Evolutionary conservation across 805 yeast species (phyloP), one percentile per base, ranked within the genome.

Genomic region (Candida pseudofarinosa): DNA sequence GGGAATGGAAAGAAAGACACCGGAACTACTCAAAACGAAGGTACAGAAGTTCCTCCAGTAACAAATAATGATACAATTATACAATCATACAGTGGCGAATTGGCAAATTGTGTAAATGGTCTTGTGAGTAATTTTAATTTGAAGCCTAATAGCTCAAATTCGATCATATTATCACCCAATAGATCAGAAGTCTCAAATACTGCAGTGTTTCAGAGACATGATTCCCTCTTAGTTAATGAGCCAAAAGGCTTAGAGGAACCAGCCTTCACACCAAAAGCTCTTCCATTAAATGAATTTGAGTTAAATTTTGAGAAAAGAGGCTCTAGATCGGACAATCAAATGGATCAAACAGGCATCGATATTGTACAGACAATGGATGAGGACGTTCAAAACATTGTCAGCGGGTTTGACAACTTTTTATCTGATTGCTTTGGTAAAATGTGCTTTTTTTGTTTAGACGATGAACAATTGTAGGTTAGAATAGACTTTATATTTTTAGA

Each of bases 221-320:
- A 20, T 19, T 33, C 32, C 7, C 7, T 33, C n/a, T 8, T 45
- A 35, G 28, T 10, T 7, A 4, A 37, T 33, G 37, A 45, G 33
- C 48, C 50, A 10, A 13, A 14, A 13, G 38, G 36, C 3, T 31
- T 37, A 4, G 35, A 37, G 14, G 40, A 42, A 4, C 48, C 48
- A 18, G 30, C 35, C n/a, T 45, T 49, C 15, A 59, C 63, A 4
- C 62, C 63, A 7, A 42, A 38, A 30, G 65, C 59, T 1, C 39
- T 60, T 3, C 60, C 63, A 6, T 47, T 58, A 8, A 42, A 43
- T 34, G 58, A 56, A 19, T 51, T 45, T 36, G 47, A 44, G 13
- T 39, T 51, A 28, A 49, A 52, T 37, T 56, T 49, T 33, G 50
- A 48, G 16, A 52, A 51, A 36, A 30, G 30, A 19, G 35, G 18